Percentiles rank a stretch among this genome's conserved stretches.
These are phyloP conservation scores for Penicillium samsonianum DNA, from an alignment of 495 filamentous ascomycete genomes.

Conservation along the genomic window DNA sequence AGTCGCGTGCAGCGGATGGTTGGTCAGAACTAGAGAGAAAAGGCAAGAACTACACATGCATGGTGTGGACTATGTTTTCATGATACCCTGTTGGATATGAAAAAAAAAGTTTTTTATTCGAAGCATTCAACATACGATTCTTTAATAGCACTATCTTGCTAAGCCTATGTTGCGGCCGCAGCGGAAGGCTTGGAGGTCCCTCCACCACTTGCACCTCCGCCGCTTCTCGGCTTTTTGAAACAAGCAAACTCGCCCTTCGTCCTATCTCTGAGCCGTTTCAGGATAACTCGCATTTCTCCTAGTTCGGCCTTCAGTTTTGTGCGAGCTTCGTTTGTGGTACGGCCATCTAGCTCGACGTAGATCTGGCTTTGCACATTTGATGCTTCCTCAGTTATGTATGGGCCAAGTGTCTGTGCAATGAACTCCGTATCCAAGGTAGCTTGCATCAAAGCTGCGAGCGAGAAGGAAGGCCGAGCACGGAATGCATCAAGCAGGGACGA, in stretches of 20 bases:
- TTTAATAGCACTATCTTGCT: background rate
- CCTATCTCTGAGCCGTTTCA: constrained; percentile 81
- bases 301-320: constrained; percentile 78
- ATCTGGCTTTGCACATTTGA: constrained; percentile 78
- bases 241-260: constrained; percentile 84
- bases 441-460: constrained; percentile 85
- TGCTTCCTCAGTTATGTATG: constrained; percentile 83
- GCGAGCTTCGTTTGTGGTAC: constrained; percentile 83
- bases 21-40: constrained; percentile 29
- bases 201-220: constrained; percentile 15
- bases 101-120: constrained; percentile 10
- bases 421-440: constrained; percentile 97
- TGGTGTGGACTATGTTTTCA: constrained; percentile 14
- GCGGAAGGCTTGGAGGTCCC: constrained; percentile 23
- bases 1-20: constrained; percentile 79
- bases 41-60: constrained; percentile 4
- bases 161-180: constrained; percentile 10
- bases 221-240: constrained; percentile 57
- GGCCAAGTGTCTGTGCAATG: constrained; percentile 84
- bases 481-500: constrained; percentile 71
- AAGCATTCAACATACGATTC: constrained; percentile 11
- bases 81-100: constrained; percentile 29
- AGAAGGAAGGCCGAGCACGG: constrained; percentile 63
- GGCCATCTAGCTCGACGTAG: constrained; percentile 82
- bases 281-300: constrained; percentile 78